Conservation (phyloP, 2,329 filamentous ascomycete genomes). For the Apiospora sp. region DNA sequence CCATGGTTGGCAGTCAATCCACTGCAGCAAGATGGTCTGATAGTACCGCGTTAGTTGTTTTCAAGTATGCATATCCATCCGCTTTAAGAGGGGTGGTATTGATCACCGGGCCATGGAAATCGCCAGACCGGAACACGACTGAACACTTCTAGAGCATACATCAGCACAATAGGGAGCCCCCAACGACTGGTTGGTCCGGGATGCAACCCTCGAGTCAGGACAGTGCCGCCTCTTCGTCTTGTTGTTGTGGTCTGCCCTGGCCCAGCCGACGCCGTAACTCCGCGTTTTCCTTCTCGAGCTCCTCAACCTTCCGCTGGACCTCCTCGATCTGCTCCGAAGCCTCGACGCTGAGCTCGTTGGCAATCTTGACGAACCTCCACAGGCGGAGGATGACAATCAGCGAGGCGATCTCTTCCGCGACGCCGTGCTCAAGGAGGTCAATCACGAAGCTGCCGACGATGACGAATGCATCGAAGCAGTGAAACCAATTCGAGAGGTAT, state of each 20-base stretch:
- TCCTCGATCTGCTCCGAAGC: slow-evolving; percentile 69
- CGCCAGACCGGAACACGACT: background rate
- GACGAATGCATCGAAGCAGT: slow-evolving; percentile 69
- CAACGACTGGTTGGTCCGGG: background rate
- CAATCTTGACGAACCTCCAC: slow-evolving; percentile 75
- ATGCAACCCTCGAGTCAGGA: slow-evolving; percentile 12
- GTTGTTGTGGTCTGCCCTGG: background rate
- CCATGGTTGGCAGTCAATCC: background rate
- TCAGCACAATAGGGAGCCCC: background rate
- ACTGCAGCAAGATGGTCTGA: background rate
- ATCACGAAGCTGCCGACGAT: slow-evolving; percentile 69
- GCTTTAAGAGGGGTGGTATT: background rate
- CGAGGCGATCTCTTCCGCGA: slow-evolving; percentile 69
- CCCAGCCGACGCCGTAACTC: slow-evolving; percentile 38
- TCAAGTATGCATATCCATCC: background rate
- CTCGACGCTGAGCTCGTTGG: slow-evolving; percentile 71
- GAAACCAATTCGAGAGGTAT: slow-evolving; percentile 66
- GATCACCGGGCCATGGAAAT: background rate
- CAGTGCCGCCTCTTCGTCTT: slow-evolving; percentile 20
- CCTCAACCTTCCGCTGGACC: slow-evolving; percentile 59
- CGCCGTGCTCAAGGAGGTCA: slow-evolving; percentile 66
- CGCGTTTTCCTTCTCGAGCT: slow-evolving; percentile 57
- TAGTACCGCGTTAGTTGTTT: background rate
- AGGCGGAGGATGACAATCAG: slow-evolving; percentile 72
- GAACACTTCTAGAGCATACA: background rate